phyloP scores from a whole-genome alignment of 2,329 filamentous ascomycete genomes.

The Hymenoscyphus linearis region DNA sequence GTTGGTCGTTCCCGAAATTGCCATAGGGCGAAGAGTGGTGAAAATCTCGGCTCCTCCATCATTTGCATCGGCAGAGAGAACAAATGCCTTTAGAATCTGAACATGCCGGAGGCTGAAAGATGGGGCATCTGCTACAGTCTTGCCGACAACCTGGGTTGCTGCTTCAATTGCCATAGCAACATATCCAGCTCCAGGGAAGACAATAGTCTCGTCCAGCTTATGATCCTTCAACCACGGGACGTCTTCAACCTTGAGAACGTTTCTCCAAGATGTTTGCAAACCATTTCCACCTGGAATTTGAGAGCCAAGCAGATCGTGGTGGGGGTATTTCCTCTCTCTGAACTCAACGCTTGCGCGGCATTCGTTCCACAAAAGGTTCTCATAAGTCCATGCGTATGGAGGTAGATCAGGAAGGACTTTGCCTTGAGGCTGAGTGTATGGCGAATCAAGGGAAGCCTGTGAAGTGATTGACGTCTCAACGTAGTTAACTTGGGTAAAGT shows the following conservation, averaged over 20 bases:
- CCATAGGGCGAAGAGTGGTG: constrained; percentile 5
- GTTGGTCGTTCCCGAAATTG: constrained; percentile 4
- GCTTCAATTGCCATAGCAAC: constrained; percentile 43
- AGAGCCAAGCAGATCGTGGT: constrained; percentile 36
- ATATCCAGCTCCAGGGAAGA: constrained; percentile 32
- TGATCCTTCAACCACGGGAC: constrained; percentile 40
- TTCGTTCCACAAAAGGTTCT: constrained; percentile 45
- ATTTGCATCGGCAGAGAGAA: constrained; percentile 3
- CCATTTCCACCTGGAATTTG: constrained; percentile 22
- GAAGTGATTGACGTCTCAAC: background rate
- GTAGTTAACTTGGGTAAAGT: constrained; percentile 7
- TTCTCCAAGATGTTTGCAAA: constrained; percentile 15
- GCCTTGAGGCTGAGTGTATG: background rate
- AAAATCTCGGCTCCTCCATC: constrained; percentile 9
- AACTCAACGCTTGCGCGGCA: constrained; percentile 41
- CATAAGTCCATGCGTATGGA: constrained; percentile 45
- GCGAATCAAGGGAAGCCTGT: background rate
- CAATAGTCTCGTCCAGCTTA: constrained; percentile 40
- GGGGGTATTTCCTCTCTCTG: constrained; percentile 32
- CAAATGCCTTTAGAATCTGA: constrained; percentile 7
- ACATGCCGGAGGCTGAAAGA: constrained; percentile 6
- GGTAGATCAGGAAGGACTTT: constrained; percentile 32
- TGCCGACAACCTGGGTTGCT: constrained; percentile 25
- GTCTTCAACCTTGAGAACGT: constrained; percentile 32
- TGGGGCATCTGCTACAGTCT: background rate